Evolutionary conservation across 2,329 filamentous ascomycete species (phyloP).

Genomic region (Sporothrix globosa): DNA sequence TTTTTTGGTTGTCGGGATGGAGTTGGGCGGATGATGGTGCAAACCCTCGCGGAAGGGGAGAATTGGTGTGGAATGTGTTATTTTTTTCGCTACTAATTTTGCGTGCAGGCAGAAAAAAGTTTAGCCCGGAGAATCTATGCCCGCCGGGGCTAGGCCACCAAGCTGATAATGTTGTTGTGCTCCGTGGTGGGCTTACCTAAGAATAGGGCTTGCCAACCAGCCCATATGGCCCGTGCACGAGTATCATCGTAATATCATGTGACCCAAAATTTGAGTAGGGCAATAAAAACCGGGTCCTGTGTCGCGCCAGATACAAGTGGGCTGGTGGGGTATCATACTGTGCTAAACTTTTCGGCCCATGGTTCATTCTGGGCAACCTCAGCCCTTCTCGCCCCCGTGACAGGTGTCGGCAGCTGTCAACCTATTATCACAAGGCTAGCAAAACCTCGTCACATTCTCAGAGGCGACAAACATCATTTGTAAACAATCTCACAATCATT

Average conservation of each 20-base stretch:
- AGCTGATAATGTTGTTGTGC: conserved; percentile 6
- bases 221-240: conserved; percentile 22
- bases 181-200: conserved; percentile 37
- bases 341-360: background rate
- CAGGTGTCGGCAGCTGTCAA: conserved; percentile 33
- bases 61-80: conserved; percentile 25
- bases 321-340: background rate
- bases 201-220: conserved; percentile 35
- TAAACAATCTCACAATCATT: background rate
- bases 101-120: conserved; percentile 34
- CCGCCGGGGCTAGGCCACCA: conserved; percentile 25
- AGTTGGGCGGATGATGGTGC: conserved; percentile 14
- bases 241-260: background rate
- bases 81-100: conserved; percentile 27
- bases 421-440: conserved; percentile 25
- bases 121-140: conserved; percentile 27
- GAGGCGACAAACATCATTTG: conserved; percentile 4
- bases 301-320: background rate
- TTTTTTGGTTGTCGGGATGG: conserved; percentile 28
- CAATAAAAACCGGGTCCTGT: conserved; percentile 4
- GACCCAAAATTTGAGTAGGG: conserved; percentile 7
- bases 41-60: conserved; percentile 22
- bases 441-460: conserved; percentile 23
- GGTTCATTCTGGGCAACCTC: background rate
- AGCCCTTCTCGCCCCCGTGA: background rate